Evolutionary conservation across 2,329 filamentous ascomycete species (phyloP).

Genomic region (Ophiostoma ips): DNA sequence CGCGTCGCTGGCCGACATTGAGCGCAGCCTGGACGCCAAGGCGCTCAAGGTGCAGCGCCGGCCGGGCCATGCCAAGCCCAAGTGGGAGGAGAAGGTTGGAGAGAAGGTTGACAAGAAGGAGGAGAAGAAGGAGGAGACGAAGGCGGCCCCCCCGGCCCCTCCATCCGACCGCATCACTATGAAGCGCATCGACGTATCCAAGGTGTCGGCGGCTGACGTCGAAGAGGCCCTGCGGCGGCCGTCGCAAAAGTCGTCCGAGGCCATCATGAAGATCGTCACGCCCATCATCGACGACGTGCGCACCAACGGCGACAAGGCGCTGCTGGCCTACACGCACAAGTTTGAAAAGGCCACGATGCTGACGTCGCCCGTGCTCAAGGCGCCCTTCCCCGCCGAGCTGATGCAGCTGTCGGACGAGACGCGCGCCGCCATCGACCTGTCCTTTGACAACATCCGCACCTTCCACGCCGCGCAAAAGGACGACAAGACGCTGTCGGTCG

Average conservation of each 20-base stretch:
- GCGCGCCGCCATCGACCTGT: constrained; percentile 81
- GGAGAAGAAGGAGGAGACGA: not conserved
- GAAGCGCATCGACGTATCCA: constrained; percentile 59
- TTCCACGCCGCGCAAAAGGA: constrained; percentile 91
- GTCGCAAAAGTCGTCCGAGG: constrained; percentile 87
- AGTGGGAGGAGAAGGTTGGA: constrained; percentile 71
- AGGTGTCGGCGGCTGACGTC: constrained; percentile 51
- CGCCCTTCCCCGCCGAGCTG: constrained; percentile 70
- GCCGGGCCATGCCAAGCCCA: constrained; percentile 85
- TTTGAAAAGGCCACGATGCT: constrained; percentile 93
- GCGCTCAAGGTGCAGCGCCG: constrained; percentile 88
- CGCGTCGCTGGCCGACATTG: constrained; percentile 76
- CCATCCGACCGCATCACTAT: constrained; percentile 56
- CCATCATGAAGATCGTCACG: constrained; percentile 77
- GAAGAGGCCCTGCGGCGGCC: constrained; percentile 68
- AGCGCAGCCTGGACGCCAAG: constrained; percentile 86
- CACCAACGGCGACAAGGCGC: constrained; percentile 68
- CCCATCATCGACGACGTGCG: constrained; percentile 87
- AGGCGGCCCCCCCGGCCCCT: constrained; percentile 18
- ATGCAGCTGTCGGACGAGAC: constrained; percentile 81
- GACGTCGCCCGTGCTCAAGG: constrained; percentile 75
- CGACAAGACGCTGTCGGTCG: constrained; percentile 65
- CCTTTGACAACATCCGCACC: constrained; percentile 83
- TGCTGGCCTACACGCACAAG: constrained; percentile 90
- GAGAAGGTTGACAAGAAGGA: not conserved